Conservation (phyloP, 805 yeast species). For the Zygoascus bituminiphila region DNA sequence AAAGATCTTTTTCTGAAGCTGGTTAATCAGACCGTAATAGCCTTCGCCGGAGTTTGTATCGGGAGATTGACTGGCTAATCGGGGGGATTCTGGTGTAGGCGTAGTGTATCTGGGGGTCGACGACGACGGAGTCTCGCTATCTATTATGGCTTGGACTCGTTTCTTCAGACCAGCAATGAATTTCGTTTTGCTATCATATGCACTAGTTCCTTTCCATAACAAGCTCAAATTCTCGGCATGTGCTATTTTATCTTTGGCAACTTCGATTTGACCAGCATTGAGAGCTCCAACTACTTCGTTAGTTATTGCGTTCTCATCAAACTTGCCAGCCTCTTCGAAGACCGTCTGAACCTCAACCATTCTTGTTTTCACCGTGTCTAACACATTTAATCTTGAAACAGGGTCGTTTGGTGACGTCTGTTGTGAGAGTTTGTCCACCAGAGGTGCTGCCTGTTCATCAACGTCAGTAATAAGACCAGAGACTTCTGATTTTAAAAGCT, state of each 20-base stretch:
- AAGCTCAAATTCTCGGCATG: constrained; percentile 10
- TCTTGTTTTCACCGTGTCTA: constrained; percentile 19
- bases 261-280: constrained; percentile 10
- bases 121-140: constrained; percentile 1
- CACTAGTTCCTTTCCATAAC: constrained; percentile 24
- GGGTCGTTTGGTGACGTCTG: constrained; percentile 8
- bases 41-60: constrained; percentile 3
- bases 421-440: constrained; percentile 9
- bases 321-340: constrained; percentile 20
- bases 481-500: constrained; percentile 26
- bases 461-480: constrained; percentile 17
- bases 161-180: constrained; percentile 19
- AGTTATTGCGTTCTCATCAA: constrained; percentile 26
- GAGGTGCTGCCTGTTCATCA: constrained; percentile 11
- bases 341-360: constrained; percentile 22
- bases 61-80: neutral
- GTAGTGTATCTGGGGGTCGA: neutral
- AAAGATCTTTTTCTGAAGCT: constrained; percentile 17
- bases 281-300: constrained; percentile 14
- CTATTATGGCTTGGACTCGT: constrained; percentile 13
- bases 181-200: constrained; percentile 12
- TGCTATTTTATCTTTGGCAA: constrained; percentile 15
- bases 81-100: neutral
- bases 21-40: constrained; percentile 17
- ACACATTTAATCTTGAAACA: constrained; percentile 17